These are phyloP conservation scores for Coemansia sp. DNA, from an alignment of 192 early-diverging fungal genomes.

Conservation along the genomic window DNA sequence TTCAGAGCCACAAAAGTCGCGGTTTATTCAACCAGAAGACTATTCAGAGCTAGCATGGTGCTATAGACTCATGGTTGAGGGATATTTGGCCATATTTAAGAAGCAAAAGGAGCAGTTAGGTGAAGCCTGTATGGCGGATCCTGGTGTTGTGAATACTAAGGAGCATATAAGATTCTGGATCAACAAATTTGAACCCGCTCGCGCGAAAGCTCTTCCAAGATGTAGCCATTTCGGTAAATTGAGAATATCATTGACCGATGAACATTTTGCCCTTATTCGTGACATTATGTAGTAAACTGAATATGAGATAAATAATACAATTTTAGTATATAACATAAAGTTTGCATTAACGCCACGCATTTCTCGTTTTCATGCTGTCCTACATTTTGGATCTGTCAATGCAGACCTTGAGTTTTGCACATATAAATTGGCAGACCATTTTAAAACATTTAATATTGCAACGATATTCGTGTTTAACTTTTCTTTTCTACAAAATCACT, in stretches of 20 bases:
- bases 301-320: neutral
- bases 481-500: neutral
- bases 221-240: no score
- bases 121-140: neutral
- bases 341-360: neutral
- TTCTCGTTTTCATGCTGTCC: neutral
- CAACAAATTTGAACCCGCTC: neutral
- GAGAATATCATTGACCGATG: no score
- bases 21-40: neutral
- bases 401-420: no score
- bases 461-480: neutral
- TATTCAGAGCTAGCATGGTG: neutral
- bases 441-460: no score
- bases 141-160: neutral
- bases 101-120: neutral
- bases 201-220: neutral
- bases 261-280: no score
- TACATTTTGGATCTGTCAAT: neutral
- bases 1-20: neutral
- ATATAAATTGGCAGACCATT: no score
- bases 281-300: neutral
- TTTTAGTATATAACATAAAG: neutral
- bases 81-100: neutral
- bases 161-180: neutral
- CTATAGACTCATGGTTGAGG: neutral